Evolutionary conservation across 2,329 filamentous ascomycete species (phyloP).

Genomic region (Coleophoma eucalyptorum): DNA sequence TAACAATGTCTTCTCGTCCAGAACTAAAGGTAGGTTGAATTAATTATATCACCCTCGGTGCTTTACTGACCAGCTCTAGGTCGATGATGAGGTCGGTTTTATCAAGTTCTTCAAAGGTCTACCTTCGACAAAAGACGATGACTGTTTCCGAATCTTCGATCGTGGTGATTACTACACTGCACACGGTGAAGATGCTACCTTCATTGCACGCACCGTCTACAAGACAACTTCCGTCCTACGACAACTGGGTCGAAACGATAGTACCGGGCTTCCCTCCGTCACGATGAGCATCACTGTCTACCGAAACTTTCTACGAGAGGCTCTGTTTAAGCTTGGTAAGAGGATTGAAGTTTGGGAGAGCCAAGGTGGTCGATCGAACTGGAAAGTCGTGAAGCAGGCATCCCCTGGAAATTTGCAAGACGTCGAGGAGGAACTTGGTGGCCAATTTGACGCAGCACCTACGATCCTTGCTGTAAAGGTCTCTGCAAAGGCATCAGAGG

Average conservation of each 20-base stretch:
- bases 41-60: neutral
- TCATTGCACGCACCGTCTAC: slow-evolving; percentile 85
- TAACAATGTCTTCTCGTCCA: slow-evolving; percentile 65
- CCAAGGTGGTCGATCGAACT: slow-evolving; percentile 73
- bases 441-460: slow-evolving; percentile 82
- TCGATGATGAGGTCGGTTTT: slow-evolving; percentile 96
- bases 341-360: slow-evolving; percentile 88
- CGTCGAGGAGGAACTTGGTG: slow-evolving; percentile 92
- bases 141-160: slow-evolving; percentile 88
- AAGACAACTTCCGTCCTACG: slow-evolving; percentile 95
- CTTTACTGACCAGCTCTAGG: slow-evolving; percentile 41
- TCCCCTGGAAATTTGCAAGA: slow-evolving; percentile 96
- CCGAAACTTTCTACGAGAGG: slow-evolving; percentile 90
- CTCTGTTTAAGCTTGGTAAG: slow-evolving; percentile 86
- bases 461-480: slow-evolving; percentile 96
- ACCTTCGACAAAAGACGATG: slow-evolving; percentile 57
- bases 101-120: slow-evolving; percentile 95
- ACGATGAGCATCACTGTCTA: slow-evolving; percentile 95
- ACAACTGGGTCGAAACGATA: slow-evolving; percentile 79
- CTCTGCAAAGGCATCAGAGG: slow-evolving; percentile 80
- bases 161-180: slow-evolving; percentile 93
- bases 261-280: slow-evolving; percentile 84
- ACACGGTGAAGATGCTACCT: slow-evolving; percentile 80
- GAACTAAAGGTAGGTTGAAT: slow-evolving; percentile 58
- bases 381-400: slow-evolving; percentile 88